These are phyloP conservation scores for Fusarium dimerum DNA, from an alignment of 2,329 filamentous ascomycete genomes.

Conservation along the genomic window DNA sequence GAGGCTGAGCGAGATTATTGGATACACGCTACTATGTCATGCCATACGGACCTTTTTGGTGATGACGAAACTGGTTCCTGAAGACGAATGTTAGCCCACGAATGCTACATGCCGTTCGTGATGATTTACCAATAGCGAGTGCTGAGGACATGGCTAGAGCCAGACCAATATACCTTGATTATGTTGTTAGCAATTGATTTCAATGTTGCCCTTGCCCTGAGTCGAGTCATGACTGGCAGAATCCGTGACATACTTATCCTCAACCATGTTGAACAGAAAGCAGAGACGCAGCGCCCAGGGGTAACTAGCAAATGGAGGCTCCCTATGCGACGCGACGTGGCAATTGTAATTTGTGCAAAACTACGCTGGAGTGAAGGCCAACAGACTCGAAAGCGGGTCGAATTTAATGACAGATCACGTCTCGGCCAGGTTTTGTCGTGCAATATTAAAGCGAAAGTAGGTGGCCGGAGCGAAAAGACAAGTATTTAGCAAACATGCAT, in stretches of 20 bases:
- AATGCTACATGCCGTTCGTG: conserved; percentile 1
- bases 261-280: conserved; percentile 33
- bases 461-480: neutral
- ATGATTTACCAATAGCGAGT: conserved; percentile 69
- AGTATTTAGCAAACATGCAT: conserved; percentile 25
- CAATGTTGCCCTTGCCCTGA: neutral
- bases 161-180: conserved; percentile 71
- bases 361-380: conserved; percentile 11
- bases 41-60: conserved; percentile 80
- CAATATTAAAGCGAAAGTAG: conserved; percentile 9
- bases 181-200: conserved; percentile 17
- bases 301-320: neutral
- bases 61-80: conserved; percentile 96
- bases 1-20: neutral
- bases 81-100: conserved; percentile 21
- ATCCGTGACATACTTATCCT: conserved; percentile 39
- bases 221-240: conserved; percentile 4
- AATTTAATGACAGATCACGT: conserved; percentile 25
- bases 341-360: neutral
- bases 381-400: conserved; percentile 8
- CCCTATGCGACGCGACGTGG: conserved; percentile 13
- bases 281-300: conserved; percentile 19
- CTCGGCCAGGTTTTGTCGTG: conserved; percentile 21
- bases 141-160: conserved; percentile 74
- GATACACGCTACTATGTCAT: neutral